Evolutionary conservation across 2,329 filamentous ascomycete genomes (phyloP).

Genomic region (Colletotrichum zoysiae): DNA sequence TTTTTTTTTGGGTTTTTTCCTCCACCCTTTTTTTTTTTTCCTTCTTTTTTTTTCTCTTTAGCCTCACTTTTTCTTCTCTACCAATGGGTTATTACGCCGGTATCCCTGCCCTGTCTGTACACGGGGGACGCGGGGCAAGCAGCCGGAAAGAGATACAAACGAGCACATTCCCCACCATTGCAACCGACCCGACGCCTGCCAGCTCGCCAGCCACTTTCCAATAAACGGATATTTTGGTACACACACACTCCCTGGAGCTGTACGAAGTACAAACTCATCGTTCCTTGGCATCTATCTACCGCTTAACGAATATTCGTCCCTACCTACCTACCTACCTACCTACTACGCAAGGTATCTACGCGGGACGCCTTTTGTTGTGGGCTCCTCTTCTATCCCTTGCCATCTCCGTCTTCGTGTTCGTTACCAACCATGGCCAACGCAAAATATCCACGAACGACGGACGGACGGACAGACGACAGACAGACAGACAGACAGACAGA

Average conservation of each 20-base stretch:
- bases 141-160: too few species aligned
- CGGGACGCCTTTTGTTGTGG: background rate
- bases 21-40: too few species aligned
- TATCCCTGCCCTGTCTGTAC: background rate
- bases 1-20: background rate
- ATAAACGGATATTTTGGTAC: background rate
- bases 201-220: background rate
- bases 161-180: too few species aligned
- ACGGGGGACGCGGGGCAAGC: background rate
- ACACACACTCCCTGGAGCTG: background rate
- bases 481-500: too few species aligned
- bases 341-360: background rate
- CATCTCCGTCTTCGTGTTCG: constrained; percentile 13
- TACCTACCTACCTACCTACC: too few species aligned
- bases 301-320: too few species aligned
- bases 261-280: too few species aligned
- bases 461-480: too few species aligned
- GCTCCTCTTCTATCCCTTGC: background rate
- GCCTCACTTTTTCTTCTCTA: background rate
- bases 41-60: too few species aligned
- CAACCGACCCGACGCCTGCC: too few species aligned
- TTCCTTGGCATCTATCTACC: background rate
- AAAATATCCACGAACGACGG: background rate
- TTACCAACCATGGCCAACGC: background rate
- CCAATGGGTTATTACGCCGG: too few species aligned